A percentile compares a stretch with the other conserved stretches of the same genome.
phyloP scores from a whole-genome alignment of 208 protist genomes.

The Leishmania lainsoni region DNA sequence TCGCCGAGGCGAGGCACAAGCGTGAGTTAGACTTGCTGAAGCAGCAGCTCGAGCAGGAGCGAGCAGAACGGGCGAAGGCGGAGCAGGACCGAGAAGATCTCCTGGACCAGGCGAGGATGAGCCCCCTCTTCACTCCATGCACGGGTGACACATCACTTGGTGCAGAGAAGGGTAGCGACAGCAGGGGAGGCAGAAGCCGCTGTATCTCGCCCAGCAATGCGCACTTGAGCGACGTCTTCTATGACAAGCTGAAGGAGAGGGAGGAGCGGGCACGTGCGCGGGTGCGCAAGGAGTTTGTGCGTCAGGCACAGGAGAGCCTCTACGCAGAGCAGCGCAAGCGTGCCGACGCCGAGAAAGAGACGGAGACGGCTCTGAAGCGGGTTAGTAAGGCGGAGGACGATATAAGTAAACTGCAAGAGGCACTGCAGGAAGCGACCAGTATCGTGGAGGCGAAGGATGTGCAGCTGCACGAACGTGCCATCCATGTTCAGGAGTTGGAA shows the following conservation, averaged over 20 bases:
- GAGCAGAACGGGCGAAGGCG: slow-evolving; percentile 16
- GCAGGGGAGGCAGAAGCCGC: not conserved
- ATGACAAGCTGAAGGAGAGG: slow-evolving; percentile 34
- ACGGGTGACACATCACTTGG: not conserved
- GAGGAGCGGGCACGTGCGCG: slow-evolving; percentile 37
- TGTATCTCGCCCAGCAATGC: not conserved
- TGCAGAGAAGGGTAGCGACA: not conserved
- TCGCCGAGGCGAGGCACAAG: slow-evolving; percentile 23
- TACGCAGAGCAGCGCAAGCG: slow-evolving; percentile 30
- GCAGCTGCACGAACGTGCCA: slow-evolving; percentile 28
- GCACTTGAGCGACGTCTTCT: slow-evolving; percentile 27
- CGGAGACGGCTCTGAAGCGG: slow-evolving; percentile 5
- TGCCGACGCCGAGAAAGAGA: slow-evolving; percentile 27
- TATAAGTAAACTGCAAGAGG: not conserved
- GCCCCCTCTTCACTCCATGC: slow-evolving; percentile 5
- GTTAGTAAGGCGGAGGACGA: slow-evolving; percentile 16
- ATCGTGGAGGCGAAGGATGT: slow-evolving; percentile 27
- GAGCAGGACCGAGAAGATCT: slow-evolving; percentile 44
- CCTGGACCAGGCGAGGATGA: slow-evolving; percentile 18
- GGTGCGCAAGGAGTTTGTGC: slow-evolving; percentile 36
- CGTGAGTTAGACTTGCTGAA: slow-evolving; percentile 36
- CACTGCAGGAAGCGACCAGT: slow-evolving; percentile 12
- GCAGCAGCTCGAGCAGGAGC: slow-evolving; percentile 32
- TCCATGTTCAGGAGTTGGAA: slow-evolving; percentile 30
- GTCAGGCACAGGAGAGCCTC: slow-evolving; percentile 32